Base-by-base conservation (phyloP, 495 filamentous ascomycete genomes). In the Aspergillus nidulans region DNA sequence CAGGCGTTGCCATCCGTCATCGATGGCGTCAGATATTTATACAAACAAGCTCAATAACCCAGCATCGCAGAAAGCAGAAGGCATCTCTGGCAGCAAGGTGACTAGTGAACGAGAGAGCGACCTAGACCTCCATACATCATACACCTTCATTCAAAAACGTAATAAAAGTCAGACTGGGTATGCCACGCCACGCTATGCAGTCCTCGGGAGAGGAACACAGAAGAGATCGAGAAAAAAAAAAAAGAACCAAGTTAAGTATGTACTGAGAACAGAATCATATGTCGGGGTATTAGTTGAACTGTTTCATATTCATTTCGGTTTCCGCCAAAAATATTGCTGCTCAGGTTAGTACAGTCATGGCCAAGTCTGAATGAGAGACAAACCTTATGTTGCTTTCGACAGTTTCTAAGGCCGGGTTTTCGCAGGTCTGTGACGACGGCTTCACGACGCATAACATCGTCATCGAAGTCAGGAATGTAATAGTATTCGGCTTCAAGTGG, bases 321-420 rank as follows among this genome's bases (percentile, higher is more conserved):
- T 86, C 65, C 88, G 89, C 90, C 90, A 95, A 74, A 86, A 95
- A 69, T 95, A 94, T 95, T 94, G 90, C 90, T 95, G 52, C 43
- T 54, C 49, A 63, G 59, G 57, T 65, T 53, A 69, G 41, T 13
- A 24, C 2, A 15, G 55, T 42, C 28, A 15, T 18, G 49, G 38
- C 41, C 25, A 21, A 28, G 16, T 32, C 56, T 15, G 20, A 48
- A 10, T 3, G 52, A 30, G 36, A 49, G 56, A 71, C 77, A 65
- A 75, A 98, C 94, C 89, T 98, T 98, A 71, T 98, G 94, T 63
- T 90, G 87, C 73, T 95, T 96, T 57, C 94, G 79, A 63, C 92
- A 96, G 67, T 83, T 86, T 52, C 94, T 81, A 60, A 98, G 69
- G 47, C 91, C 90, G 6, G 92, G 90, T 66, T 94, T 95, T 44